Percentiles rank a stretch among this genome's conserved stretches.
phyloP scores from a whole-genome alignment of 257 asterid species.

The Nicotiana benthamiana region DNA sequence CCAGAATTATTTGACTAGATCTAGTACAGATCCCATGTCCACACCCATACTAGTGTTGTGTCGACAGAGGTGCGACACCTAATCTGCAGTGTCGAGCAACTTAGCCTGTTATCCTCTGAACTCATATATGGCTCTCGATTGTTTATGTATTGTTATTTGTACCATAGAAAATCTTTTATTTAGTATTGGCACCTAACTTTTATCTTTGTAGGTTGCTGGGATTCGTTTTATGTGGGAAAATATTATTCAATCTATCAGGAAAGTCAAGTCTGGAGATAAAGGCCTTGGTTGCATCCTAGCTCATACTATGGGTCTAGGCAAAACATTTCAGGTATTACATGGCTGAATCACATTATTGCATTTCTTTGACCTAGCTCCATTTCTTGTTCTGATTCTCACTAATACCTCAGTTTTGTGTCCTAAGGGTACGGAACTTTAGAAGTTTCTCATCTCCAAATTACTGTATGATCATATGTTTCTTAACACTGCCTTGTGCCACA shows the following conservation, averaged over 20 bases:
- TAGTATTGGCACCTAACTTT: background rate
- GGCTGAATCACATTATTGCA: background rate
- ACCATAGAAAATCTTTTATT: background rate
- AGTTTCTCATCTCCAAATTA: background rate
- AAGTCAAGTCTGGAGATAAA: constrained; percentile 83
- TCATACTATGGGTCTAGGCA: constrained; percentile 99
- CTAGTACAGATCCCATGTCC: no score
- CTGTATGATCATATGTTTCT: background rate
- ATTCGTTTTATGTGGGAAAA: constrained; percentile 97
- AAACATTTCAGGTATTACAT: constrained; percentile 84
- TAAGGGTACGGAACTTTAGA: background rate
- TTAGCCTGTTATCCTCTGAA: background rate
- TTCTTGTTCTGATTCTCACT: background rate
- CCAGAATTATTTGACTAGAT: no score
- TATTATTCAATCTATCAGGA: constrained; percentile 68
- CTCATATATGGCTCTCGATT: background rate
- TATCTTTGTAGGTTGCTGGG: constrained; percentile 62
- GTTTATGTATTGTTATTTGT: background rate
- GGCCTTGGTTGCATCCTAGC: constrained; percentile 99
- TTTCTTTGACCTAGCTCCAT: background rate
- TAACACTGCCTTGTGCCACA: background rate
- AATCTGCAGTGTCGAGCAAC: no score
- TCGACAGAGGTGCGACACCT: no score
- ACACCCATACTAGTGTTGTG: no score
- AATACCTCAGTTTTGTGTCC: background rate